Percentiles rank a stretch among this genome's conserved stretches.
Conservation (phyloP, 139 green algal species). For the Spirogloea muscicola region DNA sequence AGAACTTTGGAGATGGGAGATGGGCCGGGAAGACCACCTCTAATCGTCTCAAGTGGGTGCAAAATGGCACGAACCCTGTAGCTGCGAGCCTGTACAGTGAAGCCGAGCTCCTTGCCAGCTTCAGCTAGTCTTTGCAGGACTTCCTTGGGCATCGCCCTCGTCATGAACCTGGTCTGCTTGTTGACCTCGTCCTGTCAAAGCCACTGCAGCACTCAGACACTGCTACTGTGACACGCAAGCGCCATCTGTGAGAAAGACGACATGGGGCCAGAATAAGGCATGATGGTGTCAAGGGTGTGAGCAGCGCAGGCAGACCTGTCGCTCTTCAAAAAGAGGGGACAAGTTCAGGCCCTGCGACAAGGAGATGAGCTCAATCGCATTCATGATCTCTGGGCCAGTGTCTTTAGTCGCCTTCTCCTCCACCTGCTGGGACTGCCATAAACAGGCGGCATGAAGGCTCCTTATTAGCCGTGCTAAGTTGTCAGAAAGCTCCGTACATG, state of each 20-base stretch:
- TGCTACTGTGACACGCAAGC: too few relatives aligned
- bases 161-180: too few relatives aligned
- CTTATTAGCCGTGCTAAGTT: too few relatives aligned
- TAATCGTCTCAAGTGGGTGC: background rate
- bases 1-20: background rate
- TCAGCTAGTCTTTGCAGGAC: background rate
- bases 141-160: too few relatives aligned
- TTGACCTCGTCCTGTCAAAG: too few relatives aligned
- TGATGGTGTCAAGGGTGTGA: background rate
- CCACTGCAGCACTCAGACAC: too few relatives aligned
- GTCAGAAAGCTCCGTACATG: too few relatives aligned
- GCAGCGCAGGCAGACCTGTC: background rate
- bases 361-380: constrained; percentile 41
- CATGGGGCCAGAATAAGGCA: too few relatives aligned
- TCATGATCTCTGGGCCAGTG: constrained; percentile 28
- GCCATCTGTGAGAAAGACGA: too few relatives aligned
- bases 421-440: too few relatives aligned
- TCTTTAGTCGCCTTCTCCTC: too few relatives aligned
- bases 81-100: background rate
- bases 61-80: constrained; percentile 1
- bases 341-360: constrained; percentile 23
- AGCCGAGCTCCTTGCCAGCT: background rate
- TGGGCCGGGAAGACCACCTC: background rate
- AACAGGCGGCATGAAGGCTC: too few relatives aligned
- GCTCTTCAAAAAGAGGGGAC: constrained; percentile 16